These are phyloP conservation scores for Chlamydomonas applanata DNA, from an alignment of 139 green algal species.

Conservation along the genomic window DNA sequence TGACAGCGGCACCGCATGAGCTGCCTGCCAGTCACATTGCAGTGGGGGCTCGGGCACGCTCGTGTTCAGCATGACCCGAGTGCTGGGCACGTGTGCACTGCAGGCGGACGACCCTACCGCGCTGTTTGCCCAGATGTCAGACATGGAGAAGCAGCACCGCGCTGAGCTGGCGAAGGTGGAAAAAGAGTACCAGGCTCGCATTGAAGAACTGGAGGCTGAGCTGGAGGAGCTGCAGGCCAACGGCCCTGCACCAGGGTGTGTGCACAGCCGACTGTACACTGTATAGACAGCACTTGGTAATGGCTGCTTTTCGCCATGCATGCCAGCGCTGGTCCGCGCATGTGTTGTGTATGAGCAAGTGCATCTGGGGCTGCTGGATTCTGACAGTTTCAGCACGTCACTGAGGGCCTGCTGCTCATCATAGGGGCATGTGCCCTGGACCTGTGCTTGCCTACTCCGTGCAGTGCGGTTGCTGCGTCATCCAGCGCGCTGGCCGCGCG, in stretches of 20 bases:
- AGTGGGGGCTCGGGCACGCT: too few relatives aligned
- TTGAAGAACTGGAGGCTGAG: slow-evolving; percentile 31
- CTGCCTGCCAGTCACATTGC: too few relatives aligned
- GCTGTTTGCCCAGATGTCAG: slow-evolving; percentile 22
- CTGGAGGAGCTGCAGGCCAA: slow-evolving; percentile 8
- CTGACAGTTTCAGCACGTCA: too few relatives aligned
- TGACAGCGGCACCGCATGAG: too few relatives aligned
- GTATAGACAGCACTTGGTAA: too few relatives aligned
- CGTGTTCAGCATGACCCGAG: not conserved
- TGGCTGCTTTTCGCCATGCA: not conserved
- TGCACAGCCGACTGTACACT: too few relatives aligned
- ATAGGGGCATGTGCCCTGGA: too few relatives aligned
- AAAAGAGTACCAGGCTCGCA: slow-evolving; percentile 20
- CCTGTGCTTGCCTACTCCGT: not conserved
- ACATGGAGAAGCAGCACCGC: slow-evolving; percentile 20
- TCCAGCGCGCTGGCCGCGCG: slow-evolving; percentile 7
- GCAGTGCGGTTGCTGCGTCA: slow-evolving; percentile 12
- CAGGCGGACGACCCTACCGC: slow-evolving; percentile 5
- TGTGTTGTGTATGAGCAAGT: not conserved
- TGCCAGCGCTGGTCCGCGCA: not conserved
- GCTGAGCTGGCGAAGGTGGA: slow-evolving; percentile 21
- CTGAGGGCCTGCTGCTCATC: too few relatives aligned
- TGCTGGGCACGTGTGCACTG: not conserved
- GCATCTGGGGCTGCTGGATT: too few relatives aligned
- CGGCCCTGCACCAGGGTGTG: not conserved